Evolutionary conservation across 495 filamentous ascomycete genomes (phyloP).

Genomic region (Xylaria intraflava): DNA sequence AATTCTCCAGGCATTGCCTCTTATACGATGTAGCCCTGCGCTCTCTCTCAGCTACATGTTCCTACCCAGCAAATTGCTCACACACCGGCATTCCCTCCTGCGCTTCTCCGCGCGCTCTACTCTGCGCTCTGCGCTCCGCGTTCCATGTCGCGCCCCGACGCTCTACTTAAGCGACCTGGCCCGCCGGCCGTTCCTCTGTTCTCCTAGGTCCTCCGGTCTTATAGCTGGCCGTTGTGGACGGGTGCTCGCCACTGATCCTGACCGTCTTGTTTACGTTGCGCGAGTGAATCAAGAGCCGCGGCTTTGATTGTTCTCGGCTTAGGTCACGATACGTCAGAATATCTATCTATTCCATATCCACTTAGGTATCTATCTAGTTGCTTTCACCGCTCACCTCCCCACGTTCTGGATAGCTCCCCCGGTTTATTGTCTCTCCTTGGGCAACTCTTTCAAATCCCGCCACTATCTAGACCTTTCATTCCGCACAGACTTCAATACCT

Average conservation of each 20-base stretch:
- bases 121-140: no score
- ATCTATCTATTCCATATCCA: neutral
- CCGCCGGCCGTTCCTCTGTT: no score
- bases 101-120: no score
- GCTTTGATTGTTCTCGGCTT: neutral
- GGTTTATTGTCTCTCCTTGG: no score
- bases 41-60: conserved; percentile 1
- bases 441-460: neutral
- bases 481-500: neutral
- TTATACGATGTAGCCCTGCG: neutral
- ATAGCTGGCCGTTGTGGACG: neutral
- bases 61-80: neutral
- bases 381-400: no score
- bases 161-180: no score
- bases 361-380: neutral
- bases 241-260: neutral
- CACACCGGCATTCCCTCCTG: no score
- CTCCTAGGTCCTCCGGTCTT: no score
- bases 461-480: neutral
- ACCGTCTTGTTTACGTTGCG: neutral
- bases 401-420: no score
- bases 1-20: neutral
- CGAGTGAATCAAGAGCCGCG: neutral
- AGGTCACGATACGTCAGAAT: neutral
- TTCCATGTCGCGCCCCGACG: no score